Percentiles rank a stretch among this genome's conserved stretches.
These are phyloP conservation scores for Syzygium grande DNA, from an alignment of 345 rosid genomes.

Conservation along the genomic window DNA sequence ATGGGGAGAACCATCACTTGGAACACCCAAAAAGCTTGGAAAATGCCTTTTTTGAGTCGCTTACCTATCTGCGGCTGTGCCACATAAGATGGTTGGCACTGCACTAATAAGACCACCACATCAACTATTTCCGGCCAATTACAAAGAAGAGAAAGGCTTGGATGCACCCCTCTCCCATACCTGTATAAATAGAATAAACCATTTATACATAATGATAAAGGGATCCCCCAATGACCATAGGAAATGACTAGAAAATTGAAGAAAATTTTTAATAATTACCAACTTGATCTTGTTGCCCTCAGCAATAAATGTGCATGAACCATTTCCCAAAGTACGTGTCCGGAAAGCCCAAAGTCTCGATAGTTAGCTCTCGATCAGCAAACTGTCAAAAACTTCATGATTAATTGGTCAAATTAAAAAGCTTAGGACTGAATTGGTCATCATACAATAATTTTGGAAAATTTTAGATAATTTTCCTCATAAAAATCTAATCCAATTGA, in stretches of 20 bases:
- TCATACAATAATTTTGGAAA: not conserved
- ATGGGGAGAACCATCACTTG: too few relatives aligned
- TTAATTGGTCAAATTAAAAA: not conserved
- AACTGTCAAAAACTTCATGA: not conserved
- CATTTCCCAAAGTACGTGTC: not conserved
- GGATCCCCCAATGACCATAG: not conserved
- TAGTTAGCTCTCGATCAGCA: not conserved
- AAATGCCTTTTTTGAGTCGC: too few relatives aligned
- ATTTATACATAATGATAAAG: not conserved
- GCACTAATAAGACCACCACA: rapidly evolving
- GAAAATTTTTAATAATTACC: too few relatives aligned
- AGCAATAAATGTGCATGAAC: not conserved
- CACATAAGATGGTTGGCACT: rapidly evolving
- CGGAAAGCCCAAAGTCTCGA: rapidly evolving
- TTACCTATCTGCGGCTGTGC: not conserved
- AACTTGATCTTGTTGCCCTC: not conserved
- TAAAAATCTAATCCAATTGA: not conserved
- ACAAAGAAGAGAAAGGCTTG: too few relatives aligned
- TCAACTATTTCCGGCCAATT: not conserved
- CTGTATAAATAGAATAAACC: not conserved
- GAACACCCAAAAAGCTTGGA: too few relatives aligned
- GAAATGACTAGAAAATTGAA: not conserved
- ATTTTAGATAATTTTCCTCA: not conserved
- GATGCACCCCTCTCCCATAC: not conserved
- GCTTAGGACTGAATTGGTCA: not conserved